Conservation (phyloP, 768 basidiomycete species). For the Sistotremastrum suecicum region DNA sequence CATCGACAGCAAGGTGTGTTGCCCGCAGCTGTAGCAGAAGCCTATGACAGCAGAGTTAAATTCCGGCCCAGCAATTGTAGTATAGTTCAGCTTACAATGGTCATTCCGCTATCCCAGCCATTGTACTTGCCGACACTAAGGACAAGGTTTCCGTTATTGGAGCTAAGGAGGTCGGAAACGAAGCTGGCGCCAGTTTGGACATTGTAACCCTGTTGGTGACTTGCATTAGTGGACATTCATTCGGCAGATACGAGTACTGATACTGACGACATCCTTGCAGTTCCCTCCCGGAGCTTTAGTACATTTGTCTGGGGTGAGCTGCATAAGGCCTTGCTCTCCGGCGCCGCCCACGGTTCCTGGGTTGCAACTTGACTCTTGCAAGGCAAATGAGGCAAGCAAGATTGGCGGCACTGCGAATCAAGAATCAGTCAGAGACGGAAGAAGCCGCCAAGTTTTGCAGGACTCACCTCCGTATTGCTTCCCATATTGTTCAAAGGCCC, state of each 20-base stretch:
- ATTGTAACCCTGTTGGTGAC: conserved; percentile 43
- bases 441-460: not conserved
- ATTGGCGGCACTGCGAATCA: conserved; percentile 44
- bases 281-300: conserved; percentile 31
- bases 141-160: conserved; percentile 39
- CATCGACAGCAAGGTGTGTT: conserved; percentile 43
- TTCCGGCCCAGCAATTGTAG: not conserved
- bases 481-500: conserved; percentile 47
- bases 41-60: conserved; percentile 18
- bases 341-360: conserved; percentile 51
- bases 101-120: conserved; percentile 51
- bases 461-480: conserved; percentile 25
- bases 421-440: not conserved
- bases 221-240: not conserved
- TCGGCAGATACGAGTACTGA: not conserved
- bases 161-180: conserved; percentile 36
- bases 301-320: conserved; percentile 71
- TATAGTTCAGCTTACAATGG: conserved; percentile 28
- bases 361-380: conserved; percentile 79
- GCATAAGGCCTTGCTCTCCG: conserved; percentile 82
- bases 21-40: conserved; percentile 43
- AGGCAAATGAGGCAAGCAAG: conserved; percentile 71
- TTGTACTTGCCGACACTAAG: conserved; percentile 59
- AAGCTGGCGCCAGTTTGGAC: conserved; percentile 50
- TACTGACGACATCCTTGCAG: conserved; percentile 26